Evolutionary conservation across 192 early-diverging fungal species (phyloP).

Genomic region (Linnemannia schmuckeri): DNA sequence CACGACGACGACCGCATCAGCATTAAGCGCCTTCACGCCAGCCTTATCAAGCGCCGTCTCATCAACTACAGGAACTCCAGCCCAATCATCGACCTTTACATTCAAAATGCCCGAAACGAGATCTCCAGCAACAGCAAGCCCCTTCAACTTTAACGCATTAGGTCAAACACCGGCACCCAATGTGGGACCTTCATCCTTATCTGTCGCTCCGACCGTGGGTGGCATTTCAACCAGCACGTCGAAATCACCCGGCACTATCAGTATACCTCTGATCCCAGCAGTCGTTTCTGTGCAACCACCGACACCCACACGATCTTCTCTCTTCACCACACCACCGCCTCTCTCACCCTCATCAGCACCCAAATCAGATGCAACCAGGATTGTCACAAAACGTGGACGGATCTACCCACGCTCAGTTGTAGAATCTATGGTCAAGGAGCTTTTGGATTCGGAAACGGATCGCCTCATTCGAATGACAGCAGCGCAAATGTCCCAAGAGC

Average conservation of each 20-base stretch:
- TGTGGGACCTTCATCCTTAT: neutral
- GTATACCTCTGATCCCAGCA: neutral
- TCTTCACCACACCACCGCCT: neutral
- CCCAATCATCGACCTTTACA: neutral
- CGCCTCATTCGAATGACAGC: slow-evolving; percentile 23
- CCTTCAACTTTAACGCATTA: slow-evolving; percentile 5
- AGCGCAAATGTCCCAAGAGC: slow-evolving; percentile 29
- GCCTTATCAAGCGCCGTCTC: neutral
- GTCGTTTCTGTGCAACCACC: neutral
- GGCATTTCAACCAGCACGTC: neutral
- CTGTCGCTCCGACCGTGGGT: neutral
- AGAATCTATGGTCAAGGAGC: slow-evolving; percentile 16
- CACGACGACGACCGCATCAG: neutral
- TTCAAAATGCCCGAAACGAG: neutral
- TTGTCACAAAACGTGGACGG: slow-evolving; percentile 31
- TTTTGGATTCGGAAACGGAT: slow-evolving; percentile 22
- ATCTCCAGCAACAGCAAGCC: neutral
- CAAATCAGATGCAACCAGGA: slow-evolving; percentile 23
- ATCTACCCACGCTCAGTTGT: slow-evolving; percentile 38
- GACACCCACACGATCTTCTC: neutral
- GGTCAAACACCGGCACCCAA: neutral
- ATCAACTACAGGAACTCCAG: neutral
- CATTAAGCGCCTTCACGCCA: neutral
- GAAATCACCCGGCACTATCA: neutral
- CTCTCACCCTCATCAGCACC: slow-evolving; percentile 3